Base-by-base conservation (phyloP, 768 basidiomycete genomes). In the Mrakia blollopis region DNA sequence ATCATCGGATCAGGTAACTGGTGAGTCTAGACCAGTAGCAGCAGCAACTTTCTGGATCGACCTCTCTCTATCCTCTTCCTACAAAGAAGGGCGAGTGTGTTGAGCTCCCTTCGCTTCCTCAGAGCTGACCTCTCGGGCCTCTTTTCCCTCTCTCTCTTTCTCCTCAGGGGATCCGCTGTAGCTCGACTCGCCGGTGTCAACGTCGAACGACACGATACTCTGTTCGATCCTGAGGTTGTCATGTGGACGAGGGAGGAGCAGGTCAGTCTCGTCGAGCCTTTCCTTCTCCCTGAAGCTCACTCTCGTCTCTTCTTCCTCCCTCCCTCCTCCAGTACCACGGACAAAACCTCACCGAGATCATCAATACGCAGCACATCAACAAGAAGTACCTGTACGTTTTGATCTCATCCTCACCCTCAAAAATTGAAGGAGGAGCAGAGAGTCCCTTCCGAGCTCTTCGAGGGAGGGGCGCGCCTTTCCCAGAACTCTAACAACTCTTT, bases 341-440 rank as follows among this genome's bases (percentile, higher is more conserved):
- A 37, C 79, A 79, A 63, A 81, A 83, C 62, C 77, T 86, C 44
- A 85, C 85, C 18, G 85, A 85, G 72, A 80, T 86, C 80, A 86
- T 86, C 83, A 86, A 86, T 79, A 81, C 82, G 73, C 81, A 81
- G 75, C 85, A 86, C 77, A 84, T 84, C 80, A 86, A 86, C 80
- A 80, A 81, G 32, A 83, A 84, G 80, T 86, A 85, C 70, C 69
- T 75, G 73, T 74, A 3, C 10, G 73, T 74, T 44, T 41, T 1
- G 44, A 44, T 44, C 44, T 44, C 44, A 14, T 11, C n/a, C 23
- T 11, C 23, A 4, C 41, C 28, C 10, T 21, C 23, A 11, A 14
- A 14, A 25, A 35, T 73, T 52, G 35, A 21, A 23, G 5, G 44
- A 32, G 50, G 23, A 47, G 39, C 25, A 30, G n/a, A n/a, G 28